phyloP scores from a whole-genome alignment of 805 yeast species.

The Danielia oregonensis region DNA sequence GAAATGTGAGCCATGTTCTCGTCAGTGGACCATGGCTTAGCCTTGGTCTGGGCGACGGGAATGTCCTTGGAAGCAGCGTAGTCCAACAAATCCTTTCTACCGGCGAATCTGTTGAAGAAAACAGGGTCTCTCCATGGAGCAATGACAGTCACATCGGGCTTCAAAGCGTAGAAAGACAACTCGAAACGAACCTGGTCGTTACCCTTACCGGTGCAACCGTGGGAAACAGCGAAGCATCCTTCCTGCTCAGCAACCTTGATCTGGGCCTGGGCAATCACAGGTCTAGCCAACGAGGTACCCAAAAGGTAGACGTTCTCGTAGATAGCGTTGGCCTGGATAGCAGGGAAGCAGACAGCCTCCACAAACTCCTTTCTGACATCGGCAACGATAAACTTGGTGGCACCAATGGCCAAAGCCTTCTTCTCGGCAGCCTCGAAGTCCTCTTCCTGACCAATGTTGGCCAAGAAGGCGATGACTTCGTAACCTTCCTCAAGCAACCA shows the following conservation, averaged over 20 bases:
- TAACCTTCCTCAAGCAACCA: constrained; percentile 98
- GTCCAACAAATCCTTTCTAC: constrained; percentile 92
- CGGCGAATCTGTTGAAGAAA: constrained; percentile 93
- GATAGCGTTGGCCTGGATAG: constrained; percentile 95
- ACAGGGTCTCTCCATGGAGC: constrained; percentile 99
- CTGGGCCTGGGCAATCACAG: constrained; percentile 98
- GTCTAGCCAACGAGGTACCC: constrained; percentile 98
- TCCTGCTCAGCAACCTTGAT: constrained; percentile 94
- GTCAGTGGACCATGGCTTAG: constrained; percentile 99
- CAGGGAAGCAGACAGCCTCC: constrained; percentile 89
- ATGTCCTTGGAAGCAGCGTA: constrained; percentile 91
- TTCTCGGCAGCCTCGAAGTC: constrained; percentile 96
- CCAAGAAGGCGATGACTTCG: constrained; percentile 97
- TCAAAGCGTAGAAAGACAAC: constrained; percentile 92
- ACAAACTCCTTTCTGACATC: constrained; percentile 96
- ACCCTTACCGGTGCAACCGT: constrained; percentile 99
- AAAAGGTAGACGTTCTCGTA: constrained; percentile 95
- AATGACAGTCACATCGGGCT: constrained; percentile 94
- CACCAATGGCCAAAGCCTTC: constrained; percentile 96
- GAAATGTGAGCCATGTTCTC: constrained; percentile 99
- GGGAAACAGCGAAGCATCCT: constrained; percentile 98
- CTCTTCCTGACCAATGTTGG: constrained; percentile 99
- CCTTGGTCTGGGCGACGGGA: constrained; percentile 95
- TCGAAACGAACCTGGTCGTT: constrained; percentile 99
- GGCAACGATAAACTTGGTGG: constrained; percentile 88